A percentile compares a stretch with the other conserved stretches of the same genome.
Conservation (phyloP, 139 green algal species). For the Closterium sp. region DNA sequence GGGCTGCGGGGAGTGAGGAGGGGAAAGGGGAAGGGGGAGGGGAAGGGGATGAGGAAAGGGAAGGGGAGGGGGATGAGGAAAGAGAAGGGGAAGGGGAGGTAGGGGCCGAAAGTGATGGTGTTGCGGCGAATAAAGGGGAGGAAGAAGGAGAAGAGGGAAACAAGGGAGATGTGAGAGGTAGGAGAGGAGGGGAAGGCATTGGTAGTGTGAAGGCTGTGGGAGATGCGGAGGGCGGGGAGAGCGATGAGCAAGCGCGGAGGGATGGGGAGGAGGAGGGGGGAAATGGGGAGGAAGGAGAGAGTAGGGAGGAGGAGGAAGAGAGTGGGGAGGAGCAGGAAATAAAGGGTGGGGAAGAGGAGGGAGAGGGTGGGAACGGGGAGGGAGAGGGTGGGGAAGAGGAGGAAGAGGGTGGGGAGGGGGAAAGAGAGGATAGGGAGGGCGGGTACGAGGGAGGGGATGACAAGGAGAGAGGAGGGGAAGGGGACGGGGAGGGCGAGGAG, state of each 20-base stretch:
- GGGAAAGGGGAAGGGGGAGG: background rate
- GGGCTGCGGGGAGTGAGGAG: background rate
- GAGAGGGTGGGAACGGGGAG: background rate
- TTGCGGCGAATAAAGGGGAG: no score
- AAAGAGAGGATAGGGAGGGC: background rate
- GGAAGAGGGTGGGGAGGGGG: background rate
- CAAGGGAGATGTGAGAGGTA: background rate
- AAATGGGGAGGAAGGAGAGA: background rate
- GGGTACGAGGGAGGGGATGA: conserved; percentile 3
- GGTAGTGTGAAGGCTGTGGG: background rate
- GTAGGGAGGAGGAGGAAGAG: background rate
- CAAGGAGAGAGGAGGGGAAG: background rate
- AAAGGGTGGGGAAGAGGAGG: background rate
- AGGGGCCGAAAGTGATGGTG: no score
- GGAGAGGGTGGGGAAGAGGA: background rate
- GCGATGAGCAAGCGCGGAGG: background rate
- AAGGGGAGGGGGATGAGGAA: background rate
- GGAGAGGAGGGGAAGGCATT: background rate
- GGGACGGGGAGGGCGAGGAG: background rate
- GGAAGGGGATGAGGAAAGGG: background rate
- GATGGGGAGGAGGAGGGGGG: conserved; percentile 53
- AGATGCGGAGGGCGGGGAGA: background rate
- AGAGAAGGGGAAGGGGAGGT: background rate
- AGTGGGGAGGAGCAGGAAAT: background rate
- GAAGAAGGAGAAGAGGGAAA: background rate